phyloP scores from a whole-genome alignment of 148 eudicot genomes.

The Vaccinium vitisidaea region DNA sequence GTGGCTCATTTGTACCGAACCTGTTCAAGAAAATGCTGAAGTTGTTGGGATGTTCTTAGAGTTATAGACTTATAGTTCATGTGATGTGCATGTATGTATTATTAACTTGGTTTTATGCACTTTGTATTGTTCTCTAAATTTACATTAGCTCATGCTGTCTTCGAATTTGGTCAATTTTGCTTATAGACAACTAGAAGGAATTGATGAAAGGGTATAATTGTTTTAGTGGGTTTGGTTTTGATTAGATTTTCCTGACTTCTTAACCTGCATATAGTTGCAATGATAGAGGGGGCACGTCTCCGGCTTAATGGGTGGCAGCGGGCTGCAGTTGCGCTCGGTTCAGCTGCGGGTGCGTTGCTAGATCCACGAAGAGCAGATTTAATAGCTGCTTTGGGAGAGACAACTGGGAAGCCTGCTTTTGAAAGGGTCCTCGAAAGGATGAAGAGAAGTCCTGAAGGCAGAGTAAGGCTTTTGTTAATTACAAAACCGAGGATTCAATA shows the following conservation, averaged over 20 bases:
- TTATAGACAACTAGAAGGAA: neutral
- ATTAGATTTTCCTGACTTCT: constrained; percentile 1
- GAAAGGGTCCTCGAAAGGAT: constrained; percentile 85
- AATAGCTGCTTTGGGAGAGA: constrained; percentile 92
- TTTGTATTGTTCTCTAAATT: neutral
- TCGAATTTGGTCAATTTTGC: no score
- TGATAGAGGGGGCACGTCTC: constrained; percentile 68
- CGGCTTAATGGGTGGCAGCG: constrained; percentile 81
- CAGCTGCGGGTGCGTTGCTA: constrained; percentile 88
- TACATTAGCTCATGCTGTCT: no score
- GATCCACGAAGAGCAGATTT: constrained; percentile 97
- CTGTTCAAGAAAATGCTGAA: neutral
- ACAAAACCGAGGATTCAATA: neutral
- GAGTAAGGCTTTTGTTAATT: constrained; percentile 42
- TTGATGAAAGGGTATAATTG: neutral
- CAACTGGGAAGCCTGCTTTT: constrained; percentile 94
- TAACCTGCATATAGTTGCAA: constrained; percentile 21
- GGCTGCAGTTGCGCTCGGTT: constrained; percentile 93
- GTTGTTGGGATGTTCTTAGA: no score
- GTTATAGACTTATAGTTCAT: neutral
- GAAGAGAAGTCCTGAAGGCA: constrained; percentile 85
- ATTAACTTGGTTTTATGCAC: neutral
- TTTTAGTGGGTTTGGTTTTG: neutral
- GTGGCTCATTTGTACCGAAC: neutral
- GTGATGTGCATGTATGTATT: neutral